Evolutionary conservation across 2,329 filamentous ascomycete species (phyloP), one percentile per base, ranked within the genome.

Genomic region (Clonostachys solani): DNA sequence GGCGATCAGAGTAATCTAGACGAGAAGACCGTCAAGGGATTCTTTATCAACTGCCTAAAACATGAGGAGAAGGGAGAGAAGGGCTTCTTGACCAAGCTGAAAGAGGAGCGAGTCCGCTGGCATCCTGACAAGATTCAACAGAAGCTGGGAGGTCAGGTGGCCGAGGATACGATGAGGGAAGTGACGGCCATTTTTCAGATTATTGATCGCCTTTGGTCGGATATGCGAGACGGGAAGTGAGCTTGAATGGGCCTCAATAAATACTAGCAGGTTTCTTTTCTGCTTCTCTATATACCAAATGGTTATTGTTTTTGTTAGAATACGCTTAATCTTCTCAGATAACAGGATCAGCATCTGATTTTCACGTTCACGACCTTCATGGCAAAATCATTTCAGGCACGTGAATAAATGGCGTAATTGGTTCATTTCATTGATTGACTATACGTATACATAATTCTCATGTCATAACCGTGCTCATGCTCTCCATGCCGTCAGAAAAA

Each of bases 61-160:
- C 48, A 72, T 18, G 66, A 69, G 33, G 66, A 70, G 3, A 56
- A 72, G 3, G 74, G 73, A 17, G 71, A 74, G 56, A 66, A 60
- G 49, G 67, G 69, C 10, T 73, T 75, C 44, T 61, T 73, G 17
- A 66, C 71, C 8, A 69, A 65, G 49, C 73, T 97, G 45, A 96
- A 95, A 66, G 72, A 82, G 6, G 94, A 99, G 71, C 82, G 94
- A 45, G 84, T 97, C 16, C 78, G 91, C 15, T 99, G 94, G 94
- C 94, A 99, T 71, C 94, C 94, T 5, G 94, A 99, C 69, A 99
- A 97, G 74, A 87, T 97, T 47, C 90, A 96, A 72, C 94, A 96
- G 69, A 81, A 84, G 46, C 84, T 95, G 50, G 89, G 90, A 4
- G 82, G 80, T 0, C 71, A 81, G 49, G 81, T 95, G 43, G 86